Evolutionary conservation across 2,329 filamentous ascomycete species (phyloP).

Genomic region (Aspergillus floridensis): DNA sequence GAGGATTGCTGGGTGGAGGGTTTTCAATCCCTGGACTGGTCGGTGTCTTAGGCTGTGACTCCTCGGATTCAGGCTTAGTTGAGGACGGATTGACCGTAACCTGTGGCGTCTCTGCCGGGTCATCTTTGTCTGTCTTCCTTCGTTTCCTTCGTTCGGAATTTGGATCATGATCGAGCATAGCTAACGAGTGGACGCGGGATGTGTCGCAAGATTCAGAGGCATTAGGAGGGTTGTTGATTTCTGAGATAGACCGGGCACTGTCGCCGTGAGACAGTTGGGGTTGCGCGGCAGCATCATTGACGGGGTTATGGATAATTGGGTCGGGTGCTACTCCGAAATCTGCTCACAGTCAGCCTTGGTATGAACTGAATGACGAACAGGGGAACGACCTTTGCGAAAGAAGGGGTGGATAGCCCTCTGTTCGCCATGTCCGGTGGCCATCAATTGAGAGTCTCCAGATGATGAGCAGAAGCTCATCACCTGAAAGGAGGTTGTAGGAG

Average conservation of each 20-base stretch:
- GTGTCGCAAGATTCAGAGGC: slow-evolving; percentile 3
- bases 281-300: slow-evolving; percentile 7
- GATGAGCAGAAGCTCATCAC: slow-evolving; percentile 26
- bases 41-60: neutral
- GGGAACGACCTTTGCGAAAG: slow-evolving; percentile 38
- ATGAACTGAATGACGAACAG: neutral
- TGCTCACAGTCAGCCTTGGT: slow-evolving; percentile 16
- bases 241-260: neutral
- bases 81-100: neutral
- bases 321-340: slow-evolving; percentile 16
- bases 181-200: neutral
- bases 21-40: neutral
- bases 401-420: slow-evolving; percentile 43
- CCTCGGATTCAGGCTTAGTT: neutral
- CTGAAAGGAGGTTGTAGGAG: neutral
- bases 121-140: slow-evolving; percentile 28
- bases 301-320: slow-evolving; percentile 5
- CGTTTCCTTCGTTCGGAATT: slow-evolving; percentile 37
- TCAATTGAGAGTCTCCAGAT: slow-evolving; percentile 23
- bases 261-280: neutral
- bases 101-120: neutral
- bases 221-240: neutral
- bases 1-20: neutral
- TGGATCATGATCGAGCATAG: slow-evolving; percentile 30
- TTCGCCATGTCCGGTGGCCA: slow-evolving; percentile 41